Conservation (phyloP, 495 filamentous ascomycete species). For the Sabuloglossum arenarium region DNA sequence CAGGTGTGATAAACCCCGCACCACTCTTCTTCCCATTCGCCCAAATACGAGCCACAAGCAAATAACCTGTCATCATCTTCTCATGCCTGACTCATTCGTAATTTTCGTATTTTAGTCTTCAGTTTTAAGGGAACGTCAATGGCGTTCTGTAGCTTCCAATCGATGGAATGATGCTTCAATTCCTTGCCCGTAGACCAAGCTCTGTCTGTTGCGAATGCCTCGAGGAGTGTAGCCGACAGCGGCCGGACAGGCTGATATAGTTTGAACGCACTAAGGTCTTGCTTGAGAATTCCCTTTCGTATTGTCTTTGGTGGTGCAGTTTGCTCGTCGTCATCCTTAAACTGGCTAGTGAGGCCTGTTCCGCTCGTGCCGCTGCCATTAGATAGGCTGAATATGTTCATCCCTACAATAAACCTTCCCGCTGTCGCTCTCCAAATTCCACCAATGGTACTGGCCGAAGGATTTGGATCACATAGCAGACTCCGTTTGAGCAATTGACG, state of each 20-base stretch:
- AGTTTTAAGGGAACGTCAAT: constrained; percentile 1
- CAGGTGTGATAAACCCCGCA: not conserved
- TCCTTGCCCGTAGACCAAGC: not conserved
- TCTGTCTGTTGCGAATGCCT: not conserved
- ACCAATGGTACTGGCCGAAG: not conserved
- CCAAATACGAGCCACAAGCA: not conserved
- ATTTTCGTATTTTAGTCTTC: not conserved
- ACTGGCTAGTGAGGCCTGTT: too few species aligned
- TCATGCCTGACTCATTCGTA: not conserved
- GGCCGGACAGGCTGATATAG: not conserved
- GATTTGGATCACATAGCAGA: not conserved
- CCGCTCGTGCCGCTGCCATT: too few species aligned
- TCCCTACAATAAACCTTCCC: constrained; percentile 2
- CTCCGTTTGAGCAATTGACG: not conserved
- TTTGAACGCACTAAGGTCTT: not conserved
- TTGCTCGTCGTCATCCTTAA: too few species aligned
- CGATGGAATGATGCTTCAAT: not conserved
- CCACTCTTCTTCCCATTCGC: not conserved
- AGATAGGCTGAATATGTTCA: not conserved
- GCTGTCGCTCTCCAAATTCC: not conserved
- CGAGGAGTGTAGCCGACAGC: not conserved
- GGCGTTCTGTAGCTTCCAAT: constrained; percentile 4
- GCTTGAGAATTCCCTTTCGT: not conserved
- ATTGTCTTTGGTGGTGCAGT: not conserved
- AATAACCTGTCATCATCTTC: not conserved